Evolutionary conservation across 352 stramenopile genomes (phyloP), one percentile per base, ranked within the genome.

Genomic region (Aphanomyces euteiches): DNA sequence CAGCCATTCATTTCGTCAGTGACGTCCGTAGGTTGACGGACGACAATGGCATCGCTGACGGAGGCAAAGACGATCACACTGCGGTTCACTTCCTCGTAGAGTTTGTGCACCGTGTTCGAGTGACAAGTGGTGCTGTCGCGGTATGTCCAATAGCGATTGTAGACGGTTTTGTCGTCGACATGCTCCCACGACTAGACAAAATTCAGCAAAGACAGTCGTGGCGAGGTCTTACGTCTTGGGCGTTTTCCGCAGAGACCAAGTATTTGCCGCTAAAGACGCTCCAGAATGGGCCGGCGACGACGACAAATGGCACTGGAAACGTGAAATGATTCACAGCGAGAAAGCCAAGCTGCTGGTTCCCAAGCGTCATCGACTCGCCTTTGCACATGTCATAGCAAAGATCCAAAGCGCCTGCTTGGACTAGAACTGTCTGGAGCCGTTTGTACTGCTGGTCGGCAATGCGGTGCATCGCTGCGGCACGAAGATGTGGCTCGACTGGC

Each of bases 31-130:
- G n/a, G 6, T 36, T 54, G n/a, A 41, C 47, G 60, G 13, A n/a
- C 38, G 15, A 57, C n/a, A 1, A 67, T 37, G 19, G 60, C 60
- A 37, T 67, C 60, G 45, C 54, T 41, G 34, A 67, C 17, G 15
- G 54, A 37, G 3, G 60, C 21, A 10, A 37, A 67, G 13, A 57
- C 34, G 21, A 67, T n/a, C 7, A 67, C 19, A n/a, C 10, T 50
- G 17, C 17, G 43, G 43, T 50, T 2, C 10, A n/a, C 43, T n/a
- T 12, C 17, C 17, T 50, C 43, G 43, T n/a, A 50, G 10, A 12
- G 43, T n/a, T 50, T 50, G 43, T n/a, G 43, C 10, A 50, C 17
- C 17, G 43, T 50, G 2, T 50, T 12, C 10, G 10, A 50, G 17
- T 50, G 43, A n/a, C 17, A 50, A 12, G 43, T 50, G 10, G 1